A percentile compares a stretch with the other conserved stretches of the same genome.
These are phyloP conservation scores for Raddia distichophylla DNA, from an alignment of 176 grass and related monocot species.

Conservation along the genomic window DNA sequence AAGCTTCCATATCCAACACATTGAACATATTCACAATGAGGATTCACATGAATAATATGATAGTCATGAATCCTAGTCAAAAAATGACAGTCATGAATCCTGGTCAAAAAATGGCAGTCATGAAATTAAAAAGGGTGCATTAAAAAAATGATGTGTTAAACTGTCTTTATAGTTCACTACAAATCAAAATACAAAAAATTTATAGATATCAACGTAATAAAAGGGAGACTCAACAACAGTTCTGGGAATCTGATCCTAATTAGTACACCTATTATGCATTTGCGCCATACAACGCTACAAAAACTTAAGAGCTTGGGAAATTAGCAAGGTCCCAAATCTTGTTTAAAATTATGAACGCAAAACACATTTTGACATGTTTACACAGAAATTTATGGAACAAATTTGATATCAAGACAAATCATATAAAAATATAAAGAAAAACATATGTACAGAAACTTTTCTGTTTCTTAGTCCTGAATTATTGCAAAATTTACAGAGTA, in stretches of 20 bases:
- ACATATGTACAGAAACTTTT: neutral
- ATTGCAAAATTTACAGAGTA: neutral
- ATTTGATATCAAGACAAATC: neutral
- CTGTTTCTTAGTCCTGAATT: neutral
- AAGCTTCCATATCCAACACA: neutral
- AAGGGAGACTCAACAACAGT: too few relatives aligned
- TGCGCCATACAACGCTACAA: neutral
- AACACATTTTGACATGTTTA: neutral
- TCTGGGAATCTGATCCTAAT: too few relatives aligned
- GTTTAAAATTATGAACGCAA: neutral
- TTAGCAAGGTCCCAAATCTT: neutral
- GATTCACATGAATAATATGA: neutral
- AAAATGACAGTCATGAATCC: neutral
- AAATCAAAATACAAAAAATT: neutral
- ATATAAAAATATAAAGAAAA: neutral
- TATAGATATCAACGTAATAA: neutral
- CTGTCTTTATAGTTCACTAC: neutral
- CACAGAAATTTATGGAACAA: constrained; percentile 12
- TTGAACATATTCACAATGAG: neutral
- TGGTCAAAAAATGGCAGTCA: neutral
- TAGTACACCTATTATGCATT: neutral
- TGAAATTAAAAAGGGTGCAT: neutral
- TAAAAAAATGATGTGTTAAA: neutral
- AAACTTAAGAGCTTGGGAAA: too few relatives aligned
- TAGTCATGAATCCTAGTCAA: too few relatives aligned